These are phyloP conservation scores for Daucus carota DNA, from an alignment of 129 eudicot genomes.

Conservation along the genomic window DH1_v3.0 NC_030386.2:30363001-30363500, in stretches of 20 bases:
- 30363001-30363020: background rate
- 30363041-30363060: background rate
- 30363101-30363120: too few relatives aligned
- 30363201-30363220: too few relatives aligned
- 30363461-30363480: too few relatives aligned
- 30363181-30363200: too few relatives aligned
- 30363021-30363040: background rate
- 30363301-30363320: slow-evolving; percentile 48
- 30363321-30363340: slow-evolving; percentile 44
- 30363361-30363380: slow-evolving; percentile 80
- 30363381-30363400: slow-evolving; percentile 31
- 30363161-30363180: background rate
- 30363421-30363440: background rate
- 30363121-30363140: background rate
- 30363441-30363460: background rate
- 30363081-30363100: background rate
- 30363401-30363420: background rate
- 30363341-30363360: slow-evolving; percentile 86
- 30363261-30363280: slow-evolving; percentile 15
- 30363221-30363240: background rate
- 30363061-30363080: background rate
- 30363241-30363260: background rate
- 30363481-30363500: too few relatives aligned
- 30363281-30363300: slow-evolving; percentile 98
- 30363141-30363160: too few relatives aligned